These are phyloP conservation scores for Ogataea sp. DNA, from an alignment of 805 yeast species.

Conservation along the genomic window DNA sequence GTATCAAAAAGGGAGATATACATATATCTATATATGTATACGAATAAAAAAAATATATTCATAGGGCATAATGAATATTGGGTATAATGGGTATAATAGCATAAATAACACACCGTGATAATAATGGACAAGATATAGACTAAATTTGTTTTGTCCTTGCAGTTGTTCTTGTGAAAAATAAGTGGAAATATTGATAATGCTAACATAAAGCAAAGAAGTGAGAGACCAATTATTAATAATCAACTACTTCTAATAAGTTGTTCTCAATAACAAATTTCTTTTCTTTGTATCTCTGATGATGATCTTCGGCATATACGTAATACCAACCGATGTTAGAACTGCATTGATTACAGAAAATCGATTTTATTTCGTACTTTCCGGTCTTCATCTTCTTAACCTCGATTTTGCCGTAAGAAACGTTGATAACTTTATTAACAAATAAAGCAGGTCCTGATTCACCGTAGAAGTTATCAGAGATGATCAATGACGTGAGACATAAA, in stretches of 20 bases:
- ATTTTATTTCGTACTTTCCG: slow-evolving; percentile 23
- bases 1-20: too few species aligned
- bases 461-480: slow-evolving; percentile 25
- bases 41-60: too few species aligned
- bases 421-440: slow-evolving; percentile 24
- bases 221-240: slow-evolving; percentile 1
- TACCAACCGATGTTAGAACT: slow-evolving; percentile 24
- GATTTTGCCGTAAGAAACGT: slow-evolving; percentile 11
- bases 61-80: too few species aligned
- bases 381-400: slow-evolving; percentile 24
- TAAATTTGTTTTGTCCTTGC: too few species aligned
- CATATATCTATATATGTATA: too few species aligned
- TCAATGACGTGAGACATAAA: slow-evolving; percentile 19
- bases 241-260: slow-evolving; percentile 17
- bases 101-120: too few species aligned
- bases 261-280: slow-evolving; percentile 27
- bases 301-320: slow-evolving; percentile 21
- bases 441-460: slow-evolving; percentile 26
- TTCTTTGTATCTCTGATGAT: slow-evolving; percentile 23
- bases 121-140: too few species aligned
- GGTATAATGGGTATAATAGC: too few species aligned
- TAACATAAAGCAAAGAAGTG: background rate
- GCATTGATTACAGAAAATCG: slow-evolving; percentile 24
- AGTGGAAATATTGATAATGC: background rate
- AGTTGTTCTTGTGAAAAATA: too few species aligned